These are phyloP conservation scores for Chalciporus piperatus DNA, from an alignment of 768 basidiomycete genomes.

Conservation along the genomic window DNA sequence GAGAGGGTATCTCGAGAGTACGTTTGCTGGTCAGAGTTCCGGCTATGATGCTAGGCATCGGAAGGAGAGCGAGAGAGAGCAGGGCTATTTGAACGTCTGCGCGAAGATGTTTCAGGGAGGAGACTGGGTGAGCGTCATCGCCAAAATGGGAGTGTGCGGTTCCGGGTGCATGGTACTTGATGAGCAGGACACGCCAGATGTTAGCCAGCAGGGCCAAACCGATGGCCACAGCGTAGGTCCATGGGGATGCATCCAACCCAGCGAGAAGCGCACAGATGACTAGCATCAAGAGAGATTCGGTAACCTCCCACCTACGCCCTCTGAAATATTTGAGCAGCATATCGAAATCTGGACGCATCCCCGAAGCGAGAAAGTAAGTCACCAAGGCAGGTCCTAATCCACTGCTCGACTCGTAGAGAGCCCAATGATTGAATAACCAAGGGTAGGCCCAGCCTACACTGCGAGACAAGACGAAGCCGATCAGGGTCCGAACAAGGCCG, in stretches of 20 bases:
- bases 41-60: conserved; percentile 1
- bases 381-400: conserved; percentile 37
- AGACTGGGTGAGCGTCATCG: neutral
- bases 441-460: conserved; percentile 39
- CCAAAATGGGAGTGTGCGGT: neutral
- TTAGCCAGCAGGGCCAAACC: conserved; percentile 22
- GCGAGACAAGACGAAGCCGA: conserved; percentile 23
- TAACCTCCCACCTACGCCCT: conserved; percentile 14
- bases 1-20: conserved; percentile 9
- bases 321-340: conserved; percentile 2
- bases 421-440: conserved; percentile 38
- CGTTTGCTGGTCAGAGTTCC: conserved; percentile 1
- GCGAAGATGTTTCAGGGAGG: conserved; percentile 5
- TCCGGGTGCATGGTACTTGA: neutral
- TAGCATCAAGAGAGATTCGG: conserved; percentile 12
- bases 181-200: conserved; percentile 7
- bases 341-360: conserved; percentile 12
- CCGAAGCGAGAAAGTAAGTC: conserved; percentile 18
- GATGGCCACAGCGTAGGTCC: conserved; percentile 37
- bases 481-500: conserved; percentile 14
- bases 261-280: conserved; percentile 9
- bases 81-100: conserved; percentile 19
- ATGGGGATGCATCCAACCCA: conserved; percentile 36
- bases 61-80: conserved; percentile 15
- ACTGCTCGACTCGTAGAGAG: conserved; percentile 36